Evolutionary conservation across 2,329 filamentous ascomycete species (phyloP).

Genomic region (Chrysoporthe cubensis): DNA sequence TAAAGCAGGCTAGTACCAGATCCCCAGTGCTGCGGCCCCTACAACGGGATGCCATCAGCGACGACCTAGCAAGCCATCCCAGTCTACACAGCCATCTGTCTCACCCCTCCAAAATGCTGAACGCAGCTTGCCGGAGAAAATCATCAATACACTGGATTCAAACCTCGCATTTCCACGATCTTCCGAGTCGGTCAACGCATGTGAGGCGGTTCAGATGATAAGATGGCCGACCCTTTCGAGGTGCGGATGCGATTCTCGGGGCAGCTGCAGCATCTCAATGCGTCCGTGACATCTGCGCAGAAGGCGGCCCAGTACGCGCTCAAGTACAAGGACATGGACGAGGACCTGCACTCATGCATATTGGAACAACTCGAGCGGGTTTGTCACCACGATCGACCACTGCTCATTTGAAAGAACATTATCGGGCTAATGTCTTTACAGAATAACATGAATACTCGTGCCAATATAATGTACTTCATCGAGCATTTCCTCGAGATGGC

Average conservation of each 20-base stretch:
- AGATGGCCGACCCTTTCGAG: constrained; percentile 85
- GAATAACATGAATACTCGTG: constrained; percentile 95
- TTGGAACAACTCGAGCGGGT: constrained; percentile 91
- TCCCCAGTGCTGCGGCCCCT: not conserved
- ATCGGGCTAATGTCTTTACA: constrained; percentile 41
- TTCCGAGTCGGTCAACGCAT: no score
- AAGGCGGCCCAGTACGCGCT: constrained; percentile 95
- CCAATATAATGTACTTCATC: constrained; percentile 99
- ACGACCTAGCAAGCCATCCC: not conserved
- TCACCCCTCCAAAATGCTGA: not conserved
- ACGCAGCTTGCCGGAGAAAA: not conserved
- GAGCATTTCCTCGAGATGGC: constrained; percentile 92
- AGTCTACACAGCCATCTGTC: not conserved
- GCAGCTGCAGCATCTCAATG: constrained; percentile 88
- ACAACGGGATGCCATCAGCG: not conserved
- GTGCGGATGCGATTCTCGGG: constrained; percentile 96
- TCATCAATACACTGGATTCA: not conserved
- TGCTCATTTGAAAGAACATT: constrained; percentile 5
- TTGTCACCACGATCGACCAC: constrained; percentile 32
- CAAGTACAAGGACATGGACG: constrained; percentile 91
- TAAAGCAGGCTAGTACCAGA: constrained; percentile 1
- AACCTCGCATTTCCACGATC: not conserved
- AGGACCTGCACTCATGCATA: constrained; percentile 97
- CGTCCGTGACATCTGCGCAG: constrained; percentile 83
- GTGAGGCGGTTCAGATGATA: constrained; percentile 20